Evolutionary conservation across 495 filamentous ascomycete species (phyloP), one percentile per base, ranked within the genome.

Genomic region (Hyaloscypha bicolor): DNA sequence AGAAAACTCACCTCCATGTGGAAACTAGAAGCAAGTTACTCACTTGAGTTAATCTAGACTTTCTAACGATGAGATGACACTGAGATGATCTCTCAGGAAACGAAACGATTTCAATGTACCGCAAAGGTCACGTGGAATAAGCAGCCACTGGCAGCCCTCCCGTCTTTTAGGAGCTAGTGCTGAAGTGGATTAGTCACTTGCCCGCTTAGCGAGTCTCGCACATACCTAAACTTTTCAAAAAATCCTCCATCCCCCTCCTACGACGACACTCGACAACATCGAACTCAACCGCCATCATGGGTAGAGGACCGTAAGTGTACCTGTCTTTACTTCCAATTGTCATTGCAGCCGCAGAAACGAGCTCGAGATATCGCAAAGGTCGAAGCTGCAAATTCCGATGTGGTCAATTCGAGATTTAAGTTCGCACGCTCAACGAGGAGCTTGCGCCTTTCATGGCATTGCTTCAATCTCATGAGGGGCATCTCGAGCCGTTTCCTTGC

Each of bases 211-310:
- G 16, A 53, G 6, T 11, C 9, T 53, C 51, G 16, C 51, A n/a
- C 51, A 53, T 16, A 11, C 9, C 51, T 16, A 53, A 25, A 2
- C 6, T 11, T 53, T 53, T 16, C 16, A 8, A 16, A 53, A 60
- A 37, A n/a, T 60, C 58, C 11, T 12, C 33, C 33, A 33, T 37
- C n/a, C 59, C n/a, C 37, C 11, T 22, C 11, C 35, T 48, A 33
- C 33, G 14, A 61, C 35, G 12, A 37, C 35, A 53, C 30, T 39
- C 52, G 6, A 64, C 32, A 39, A 64, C 62, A 74, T 79, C 81
- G 70, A 83, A 72, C 57, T 9, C 52, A 58, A 61, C 62, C 63
- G 60, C 70, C 63, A 71, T 58, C 52, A 73, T 73, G 71, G 71
- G 71, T 68, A 64, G 68, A 61, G 71, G 71, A 70, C 71, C 68